Conservation (phyloP, 1,139 yeast genomes). For the Yamadazyma atmosphaerica region DNA sequence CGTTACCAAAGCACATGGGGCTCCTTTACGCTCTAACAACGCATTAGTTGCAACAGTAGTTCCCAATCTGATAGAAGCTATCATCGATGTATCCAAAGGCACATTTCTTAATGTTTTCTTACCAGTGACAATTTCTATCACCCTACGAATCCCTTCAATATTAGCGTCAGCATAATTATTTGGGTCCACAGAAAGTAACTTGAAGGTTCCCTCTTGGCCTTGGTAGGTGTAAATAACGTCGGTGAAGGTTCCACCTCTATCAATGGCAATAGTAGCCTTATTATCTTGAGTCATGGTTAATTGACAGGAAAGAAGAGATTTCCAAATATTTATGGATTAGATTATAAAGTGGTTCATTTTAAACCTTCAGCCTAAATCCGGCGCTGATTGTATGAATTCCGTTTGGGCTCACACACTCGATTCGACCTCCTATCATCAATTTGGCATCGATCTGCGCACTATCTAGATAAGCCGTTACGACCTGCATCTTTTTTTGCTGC, state of each 20-base stretch:
- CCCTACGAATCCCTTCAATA: constrained; percentile 24
- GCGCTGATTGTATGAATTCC: no score
- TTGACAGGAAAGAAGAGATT: background rate
- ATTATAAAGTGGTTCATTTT: no score
- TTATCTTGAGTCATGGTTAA: constrained; percentile 1
- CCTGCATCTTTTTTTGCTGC: background rate
- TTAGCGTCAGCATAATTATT: constrained; percentile 23
- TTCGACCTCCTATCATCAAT: background rate
- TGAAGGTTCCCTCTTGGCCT: constrained; percentile 18
- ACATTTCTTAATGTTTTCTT: constrained; percentile 16
- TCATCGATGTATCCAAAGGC: constrained; percentile 31
- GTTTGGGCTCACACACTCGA: background rate
- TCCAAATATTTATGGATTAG: no score
- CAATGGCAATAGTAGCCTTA: constrained; percentile 18
- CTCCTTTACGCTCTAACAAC: constrained; percentile 66
- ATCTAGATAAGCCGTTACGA: background rate
- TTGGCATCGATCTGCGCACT: background rate
- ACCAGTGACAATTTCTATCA: constrained; percentile 16
- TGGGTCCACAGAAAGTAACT: constrained; percentile 23
- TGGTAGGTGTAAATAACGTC: constrained; percentile 19
- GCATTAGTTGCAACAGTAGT: constrained; percentile 85
- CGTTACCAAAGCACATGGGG: constrained; percentile 59
- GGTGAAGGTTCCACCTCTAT: constrained; percentile 26
- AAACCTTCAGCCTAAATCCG: background rate
- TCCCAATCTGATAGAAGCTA: constrained; percentile 65